Evolutionary conservation across 1,284 basidiomycete species (phyloP), one percentile per base, ranked within the genome.

Genomic region (Pseudozyma pruni): DNA sequence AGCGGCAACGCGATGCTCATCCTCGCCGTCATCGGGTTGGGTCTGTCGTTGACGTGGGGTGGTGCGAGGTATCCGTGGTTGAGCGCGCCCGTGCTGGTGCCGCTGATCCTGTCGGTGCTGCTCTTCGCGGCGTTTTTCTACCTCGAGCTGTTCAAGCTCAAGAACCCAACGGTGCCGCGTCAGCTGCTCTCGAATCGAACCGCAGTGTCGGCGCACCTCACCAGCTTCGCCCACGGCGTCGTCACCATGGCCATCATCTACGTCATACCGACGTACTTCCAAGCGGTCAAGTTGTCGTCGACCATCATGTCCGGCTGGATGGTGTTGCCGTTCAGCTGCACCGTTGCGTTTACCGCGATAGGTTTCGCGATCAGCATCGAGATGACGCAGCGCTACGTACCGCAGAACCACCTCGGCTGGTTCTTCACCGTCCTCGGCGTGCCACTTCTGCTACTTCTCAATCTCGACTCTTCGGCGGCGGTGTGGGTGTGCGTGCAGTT

Each of bases 171-270:
- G 0, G 54, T 69, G 11, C 66, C 66, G 2, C 42, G 42, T 4
- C 55, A 34, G 19, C 34, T 69, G 13, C 41, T 69, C 7, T 39
- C 39, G 23, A 69, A 69, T 14, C 32, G 59, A 10, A 69, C 66
- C 17, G 41, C 55, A n/a, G 17, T 59, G 25, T 31, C 39, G 11
- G 59, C 59, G 0, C 58, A 69, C 29, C 33, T 63, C 14, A 63
- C 59, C 16, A 35, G 37, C 14, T 59, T 69, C 27, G 40, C 52
- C 20, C 66, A 69, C 39, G 66, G 66, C 14, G 49, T 63, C 4
- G 40, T 69, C 31, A 61, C 60, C 14, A 69, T 69, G 66, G 66
- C 54, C 16, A 61, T 69, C 66, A 69, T 69, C 60, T 69, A 69
- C 19, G 31, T 70, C 19, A 63, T 70, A 9, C 60, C 60, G 3